phyloP scores from a whole-genome alignment of 108 stramenopile genomes.

The Chaetoceros tenuissimus region DNA sequence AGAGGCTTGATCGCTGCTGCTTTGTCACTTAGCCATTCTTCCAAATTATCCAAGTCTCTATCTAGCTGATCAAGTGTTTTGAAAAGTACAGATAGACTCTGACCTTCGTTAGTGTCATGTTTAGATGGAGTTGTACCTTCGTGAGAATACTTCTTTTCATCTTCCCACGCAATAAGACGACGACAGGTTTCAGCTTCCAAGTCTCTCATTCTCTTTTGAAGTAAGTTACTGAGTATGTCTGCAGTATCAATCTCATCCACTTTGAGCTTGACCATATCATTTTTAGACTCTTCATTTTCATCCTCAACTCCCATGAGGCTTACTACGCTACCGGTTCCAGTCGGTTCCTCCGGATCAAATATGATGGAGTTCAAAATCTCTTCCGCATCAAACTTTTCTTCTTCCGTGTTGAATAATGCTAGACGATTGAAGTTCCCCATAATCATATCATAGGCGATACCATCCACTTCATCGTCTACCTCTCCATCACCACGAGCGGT shows the following conservation, averaged over 20 bases:
- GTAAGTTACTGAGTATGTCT: constrained; percentile 47
- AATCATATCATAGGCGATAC: constrained; percentile 81
- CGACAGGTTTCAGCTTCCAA: constrained; percentile 83
- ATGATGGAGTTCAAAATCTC: constrained; percentile 76
- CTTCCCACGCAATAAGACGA: constrained; percentile 86
- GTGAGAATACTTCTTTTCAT: constrained; percentile 72
- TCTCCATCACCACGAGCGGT: constrained; percentile 2
- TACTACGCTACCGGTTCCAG: constrained; percentile 60
- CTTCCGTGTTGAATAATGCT: constrained; percentile 61
- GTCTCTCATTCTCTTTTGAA: constrained; percentile 78
- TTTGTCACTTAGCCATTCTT: constrained; percentile 75
- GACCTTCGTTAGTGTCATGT: constrained; percentile 43
- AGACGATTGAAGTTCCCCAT: constrained; percentile 80
- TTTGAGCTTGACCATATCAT: constrained; percentile 24
- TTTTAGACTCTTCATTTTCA: constrained; percentile 12
- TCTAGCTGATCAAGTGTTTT: constrained; percentile 68
- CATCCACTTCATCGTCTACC: constrained; percentile 50
- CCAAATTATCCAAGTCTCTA: constrained; percentile 72
- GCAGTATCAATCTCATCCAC: constrained; percentile 50
- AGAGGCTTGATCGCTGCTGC: constrained; percentile 79
- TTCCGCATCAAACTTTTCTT: constrained; percentile 74
- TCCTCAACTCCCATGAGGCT: constrained; percentile 27
- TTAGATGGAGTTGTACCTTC: constrained; percentile 15
- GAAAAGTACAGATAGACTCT: constrained; percentile 64
- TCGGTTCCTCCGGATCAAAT: too few relatives aligned